Percentiles rank a stretch among this genome's conserved stretches.
Conservation (phyloP, 352 stramenopile species). For the Pythium rhizo-oryzae region DNA sequence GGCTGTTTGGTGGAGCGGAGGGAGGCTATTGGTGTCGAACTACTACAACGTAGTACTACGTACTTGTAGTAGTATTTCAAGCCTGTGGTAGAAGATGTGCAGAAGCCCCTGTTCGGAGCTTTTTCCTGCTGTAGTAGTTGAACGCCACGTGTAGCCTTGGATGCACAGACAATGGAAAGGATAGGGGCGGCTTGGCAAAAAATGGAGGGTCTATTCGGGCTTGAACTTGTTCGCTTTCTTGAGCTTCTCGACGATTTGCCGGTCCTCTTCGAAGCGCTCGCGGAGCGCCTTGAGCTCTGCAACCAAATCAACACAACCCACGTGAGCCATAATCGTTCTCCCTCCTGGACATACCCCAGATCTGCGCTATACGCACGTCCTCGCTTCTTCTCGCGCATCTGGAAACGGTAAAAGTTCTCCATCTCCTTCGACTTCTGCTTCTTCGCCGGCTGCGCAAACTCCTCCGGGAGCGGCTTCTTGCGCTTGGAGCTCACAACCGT, state of each 20-base stretch:
- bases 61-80: too few relatives aligned
- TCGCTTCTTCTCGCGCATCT: slow-evolving; percentile 86
- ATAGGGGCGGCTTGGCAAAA: too few relatives aligned
- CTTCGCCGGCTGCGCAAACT: slow-evolving; percentile 61
- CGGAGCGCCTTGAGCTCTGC: slow-evolving; percentile 81
- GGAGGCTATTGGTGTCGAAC: too few relatives aligned
- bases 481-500: slow-evolving; percentile 83
- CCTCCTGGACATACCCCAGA: not conserved
- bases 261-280: slow-evolving; percentile 85
- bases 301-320: slow-evolving; percentile 13
- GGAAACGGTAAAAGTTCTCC: slow-evolving; percentile 86
- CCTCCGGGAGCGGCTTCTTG: slow-evolving; percentile 39
- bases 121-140: too few relatives aligned
- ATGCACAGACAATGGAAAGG: too few relatives aligned
- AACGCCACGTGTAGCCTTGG: too few relatives aligned
- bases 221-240: slow-evolving; percentile 83
- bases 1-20: too few relatives aligned
- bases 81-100: too few relatives aligned
- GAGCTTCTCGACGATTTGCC: slow-evolving; percentile 76
- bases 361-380: slow-evolving; percentile 52
- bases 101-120: too few relatives aligned
- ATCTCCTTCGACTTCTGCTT: slow-evolving; percentile 87
- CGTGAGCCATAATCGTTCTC: not conserved
- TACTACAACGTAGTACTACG: too few relatives aligned
- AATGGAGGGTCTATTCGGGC: slow-evolving; percentile 54